phyloP scores from a whole-genome alignment of 306 rosid species.

The Potentilla sterilis region DNA sequence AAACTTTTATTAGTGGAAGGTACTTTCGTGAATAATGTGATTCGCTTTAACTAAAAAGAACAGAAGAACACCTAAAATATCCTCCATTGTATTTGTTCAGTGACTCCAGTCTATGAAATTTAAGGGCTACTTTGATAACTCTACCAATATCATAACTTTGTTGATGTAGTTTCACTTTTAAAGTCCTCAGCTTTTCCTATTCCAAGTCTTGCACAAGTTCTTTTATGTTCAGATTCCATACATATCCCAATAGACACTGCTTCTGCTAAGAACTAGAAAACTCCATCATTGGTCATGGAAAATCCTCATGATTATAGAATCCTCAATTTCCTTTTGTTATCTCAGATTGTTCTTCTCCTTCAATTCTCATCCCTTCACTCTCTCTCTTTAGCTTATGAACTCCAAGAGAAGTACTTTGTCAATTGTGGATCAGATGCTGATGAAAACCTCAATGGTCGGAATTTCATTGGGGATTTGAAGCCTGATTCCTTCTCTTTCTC shows the following conservation, averaged over 20 bases:
- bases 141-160: not conserved
- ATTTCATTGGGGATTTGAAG: conserved; percentile 26
- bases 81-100: not conserved
- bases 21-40: not conserved
- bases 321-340: not conserved
- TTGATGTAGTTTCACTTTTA: not conserved
- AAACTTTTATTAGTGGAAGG: not conserved
- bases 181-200: not conserved
- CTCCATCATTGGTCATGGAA: conserved; percentile 22
- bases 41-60: not conserved
- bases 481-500: not conserved
- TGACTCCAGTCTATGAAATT: not conserved
- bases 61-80: not conserved
- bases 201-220: not conserved
- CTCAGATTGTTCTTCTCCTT: conserved; percentile 7
- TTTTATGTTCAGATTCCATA: not conserved
- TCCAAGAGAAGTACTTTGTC: conserved; percentile 29
- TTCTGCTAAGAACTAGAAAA: not conserved
- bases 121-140: not conserved
- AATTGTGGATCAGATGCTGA: conserved; percentile 37
- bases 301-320: too few species aligned
- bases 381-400: conserved; percentile 18
- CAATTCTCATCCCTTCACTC: conserved; percentile 31
- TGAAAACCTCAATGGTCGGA: not conserved
- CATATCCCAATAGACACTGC: not conserved